Conservation (phyloP, 1,139 yeast species). For the Candida neerlandica region DNA sequence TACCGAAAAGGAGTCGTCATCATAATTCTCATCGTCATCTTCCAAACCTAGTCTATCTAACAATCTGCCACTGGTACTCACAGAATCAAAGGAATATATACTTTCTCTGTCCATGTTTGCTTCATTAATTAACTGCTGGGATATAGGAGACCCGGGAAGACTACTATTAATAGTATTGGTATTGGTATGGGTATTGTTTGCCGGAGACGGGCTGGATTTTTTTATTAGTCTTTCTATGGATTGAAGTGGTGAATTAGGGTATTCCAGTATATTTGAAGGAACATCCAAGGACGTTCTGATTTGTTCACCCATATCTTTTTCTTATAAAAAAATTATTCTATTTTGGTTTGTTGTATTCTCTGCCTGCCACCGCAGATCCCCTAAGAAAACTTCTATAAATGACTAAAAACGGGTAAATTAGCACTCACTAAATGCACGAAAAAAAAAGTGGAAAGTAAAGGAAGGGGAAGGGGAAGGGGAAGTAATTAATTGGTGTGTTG, state of each 20-base stretch:
- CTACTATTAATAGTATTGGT: not conserved
- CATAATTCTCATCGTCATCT: conserved; percentile 21
- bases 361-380: not conserved
- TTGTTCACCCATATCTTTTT: conserved; percentile 1
- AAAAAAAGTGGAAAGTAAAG: not conserved
- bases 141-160: not conserved
- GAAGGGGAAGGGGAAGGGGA: no score
- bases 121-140: conserved; percentile 5
- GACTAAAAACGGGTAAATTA: no score
- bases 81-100: conserved; percentile 48
- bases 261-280: not conserved
- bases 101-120: conserved; percentile 17
- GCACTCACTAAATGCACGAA: not conserved
- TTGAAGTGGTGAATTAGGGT: not conserved
- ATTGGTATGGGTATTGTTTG: not conserved
- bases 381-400: no score
- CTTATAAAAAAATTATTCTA: no score
- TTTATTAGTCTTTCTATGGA: not conserved
- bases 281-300: not conserved
- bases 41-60: conserved; percentile 44
- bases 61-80: conserved; percentile 45
- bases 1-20: conserved; percentile 7
- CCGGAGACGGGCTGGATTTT: not conserved
- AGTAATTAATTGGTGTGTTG: not conserved
- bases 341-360: not conserved